phyloP scores from a whole-genome alignment of 225 moss, liverwort and hornwort species.

The Pseudisothecium myosuroides region DNA sequence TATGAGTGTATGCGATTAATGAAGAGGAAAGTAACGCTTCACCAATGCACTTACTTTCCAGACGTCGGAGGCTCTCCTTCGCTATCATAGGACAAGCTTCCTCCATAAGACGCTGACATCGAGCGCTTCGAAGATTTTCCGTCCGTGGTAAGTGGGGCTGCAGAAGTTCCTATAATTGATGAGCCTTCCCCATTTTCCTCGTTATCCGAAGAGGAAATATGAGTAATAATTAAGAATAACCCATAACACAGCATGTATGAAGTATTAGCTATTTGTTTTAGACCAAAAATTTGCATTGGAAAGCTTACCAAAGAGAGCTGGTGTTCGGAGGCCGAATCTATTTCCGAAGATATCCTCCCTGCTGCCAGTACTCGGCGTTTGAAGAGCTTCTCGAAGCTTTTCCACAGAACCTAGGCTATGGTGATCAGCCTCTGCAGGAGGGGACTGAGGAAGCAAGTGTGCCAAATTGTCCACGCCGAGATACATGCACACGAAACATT shows the following conservation, averaged over 20 bases:
- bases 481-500: neutral
- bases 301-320: conserved; percentile 42
- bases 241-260: neutral
- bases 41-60: conserved; percentile 21
- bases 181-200: neutral
- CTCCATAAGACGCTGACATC: conserved; percentile 34
- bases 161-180: neutral
- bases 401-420: conserved; percentile 40
- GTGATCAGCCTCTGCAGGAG: conserved; percentile 4
- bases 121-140: conserved; percentile 49
- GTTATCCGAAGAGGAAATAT: neutral
- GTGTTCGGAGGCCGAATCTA: conserved; percentile 32
- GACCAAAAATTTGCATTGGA: neutral
- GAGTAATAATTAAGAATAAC: neutral
- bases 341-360: conserved; percentile 27
- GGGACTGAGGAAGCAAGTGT: conserved; percentile 9
- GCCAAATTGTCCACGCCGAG: neutral
- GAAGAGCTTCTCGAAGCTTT: conserved; percentile 53
- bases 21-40: neutral
- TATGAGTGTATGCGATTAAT: neutral
- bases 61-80: conserved; percentile 49
- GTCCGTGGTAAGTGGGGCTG: conserved; percentile 32
- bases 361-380: conserved; percentile 43
- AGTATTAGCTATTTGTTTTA: neutral
- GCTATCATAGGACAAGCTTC: conserved; percentile 25